Base-by-base conservation (phyloP, 2,329 filamentous ascomycete species). In the Fusarium goolgardi region DNA sequence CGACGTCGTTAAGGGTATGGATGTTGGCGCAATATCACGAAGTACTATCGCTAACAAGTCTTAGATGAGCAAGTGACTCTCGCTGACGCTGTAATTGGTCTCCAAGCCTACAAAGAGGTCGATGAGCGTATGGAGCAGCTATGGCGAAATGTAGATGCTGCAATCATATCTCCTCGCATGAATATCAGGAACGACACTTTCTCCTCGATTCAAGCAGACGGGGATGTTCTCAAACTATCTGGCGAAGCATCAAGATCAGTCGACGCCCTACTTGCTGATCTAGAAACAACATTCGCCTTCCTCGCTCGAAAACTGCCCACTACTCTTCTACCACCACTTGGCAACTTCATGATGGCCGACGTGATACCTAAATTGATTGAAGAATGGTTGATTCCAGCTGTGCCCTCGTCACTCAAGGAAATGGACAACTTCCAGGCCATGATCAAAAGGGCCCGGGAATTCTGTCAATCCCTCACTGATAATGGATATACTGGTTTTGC, bases 331-430 rank as follows among this genome's bases (percentile, higher is more conserved):
- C 80, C 83, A 46, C 83, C 87, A 2, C 80, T 97, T 2, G 91
- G 91, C 1, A 82, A 85, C 15, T 85, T 87, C 11, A 86, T 97
- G 76, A 86, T 97, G 77, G 89, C 89, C 0, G 83, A 86, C 39
- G 78, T 97, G 12, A 85, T 90, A 11, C 84, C 87, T 8, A 86
- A 87, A 23, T 83, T 97, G 13, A 90, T 93, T 40, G 85, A 85
- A 6, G 83, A 85, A 6, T 97, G 93, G 90, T 84, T 99, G 10
- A 87, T 92, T 32, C 85, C 88, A 16, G 87, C 89, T 1, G 90
- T 99, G 1, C 95, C 96, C 1, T 83, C 90, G 3, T 90, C 91
- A 0, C 82, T 97, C 13, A 83, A 86, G 13, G 89, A 90, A 13
- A 89, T 97, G 77, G 82, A 83, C 11, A 82, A 81, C 3, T 97